Evolutionary conservation across 768 basidiomycete species (phyloP).

Genomic region (Auriscalpium vulgare): DNA sequence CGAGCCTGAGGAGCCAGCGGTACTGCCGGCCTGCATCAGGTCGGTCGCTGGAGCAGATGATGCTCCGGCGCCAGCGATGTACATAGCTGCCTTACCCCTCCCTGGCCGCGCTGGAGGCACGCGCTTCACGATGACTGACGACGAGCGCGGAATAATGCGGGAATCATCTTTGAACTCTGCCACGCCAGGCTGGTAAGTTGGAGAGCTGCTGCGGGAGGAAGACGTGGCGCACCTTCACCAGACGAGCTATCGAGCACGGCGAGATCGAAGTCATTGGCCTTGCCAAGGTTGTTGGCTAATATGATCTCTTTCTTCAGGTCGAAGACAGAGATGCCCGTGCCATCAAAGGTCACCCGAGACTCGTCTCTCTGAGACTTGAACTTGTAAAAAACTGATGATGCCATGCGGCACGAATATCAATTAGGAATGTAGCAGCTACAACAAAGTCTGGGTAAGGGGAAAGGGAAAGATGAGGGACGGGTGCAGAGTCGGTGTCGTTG

Average conservation of each 20-base stretch:
- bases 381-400: constrained; percentile 96
- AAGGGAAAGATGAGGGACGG: neutral
- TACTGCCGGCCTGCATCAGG: constrained; percentile 18
- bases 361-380: constrained; percentile 95
- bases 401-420: constrained; percentile 37
- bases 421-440: constrained; percentile 10
- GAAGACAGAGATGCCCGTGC: constrained; percentile 97
- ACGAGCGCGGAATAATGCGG: constrained; percentile 86
- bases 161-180: constrained; percentile 90
- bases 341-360: constrained; percentile 94
- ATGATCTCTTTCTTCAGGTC: constrained; percentile 99
- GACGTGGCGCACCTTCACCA: constrained; percentile 67
- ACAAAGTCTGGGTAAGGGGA: neutral
- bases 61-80: constrained; percentile 44
- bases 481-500: neutral
- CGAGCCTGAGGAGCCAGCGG: constrained; percentile 33
- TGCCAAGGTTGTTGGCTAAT: constrained; percentile 89
- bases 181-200: neutral
- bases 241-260: constrained; percentile 76
- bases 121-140: constrained; percentile 89
- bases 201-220: neutral
- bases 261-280: constrained; percentile 96
- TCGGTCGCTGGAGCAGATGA: constrained; percentile 37
- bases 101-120: constrained; percentile 76
- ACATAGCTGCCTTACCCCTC: constrained; percentile 75